These are phyloP conservation scores for Trifolium pratense DNA, from an alignment of 306 rosid species.

Conservation along the genomic window DNA sequence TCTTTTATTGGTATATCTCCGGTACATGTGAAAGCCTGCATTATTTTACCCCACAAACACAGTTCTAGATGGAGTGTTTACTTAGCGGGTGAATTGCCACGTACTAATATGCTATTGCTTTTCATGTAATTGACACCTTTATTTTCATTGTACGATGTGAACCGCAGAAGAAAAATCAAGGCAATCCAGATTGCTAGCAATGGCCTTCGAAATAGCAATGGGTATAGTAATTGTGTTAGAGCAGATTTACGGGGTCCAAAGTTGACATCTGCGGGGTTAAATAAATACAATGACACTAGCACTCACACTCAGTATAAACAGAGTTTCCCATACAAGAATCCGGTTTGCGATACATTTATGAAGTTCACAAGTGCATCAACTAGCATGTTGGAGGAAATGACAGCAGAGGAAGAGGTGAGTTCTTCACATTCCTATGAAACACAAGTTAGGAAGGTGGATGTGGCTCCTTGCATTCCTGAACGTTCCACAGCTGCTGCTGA, in stretches of 20 bases:
- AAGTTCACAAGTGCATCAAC: constrained; percentile 45
- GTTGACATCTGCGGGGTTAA: constrained; percentile 45
- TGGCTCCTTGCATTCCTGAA: constrained; percentile 29
- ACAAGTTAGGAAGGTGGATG: constrained; percentile 26
- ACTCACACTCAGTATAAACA: background rate
- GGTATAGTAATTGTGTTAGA: constrained; percentile 46
- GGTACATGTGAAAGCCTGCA: background rate
- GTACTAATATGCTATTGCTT: constrained; percentile 21
- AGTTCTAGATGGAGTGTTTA: background rate
- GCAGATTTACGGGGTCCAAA: constrained; percentile 46
- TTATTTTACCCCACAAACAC: background rate
- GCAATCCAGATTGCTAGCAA: constrained; percentile 42
- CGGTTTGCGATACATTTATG: constrained; percentile 40
- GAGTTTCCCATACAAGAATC: constrained; percentile 16
- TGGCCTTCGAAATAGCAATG: constrained; percentile 36
- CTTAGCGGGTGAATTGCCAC: background rate
- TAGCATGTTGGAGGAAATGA: constrained; percentile 44
- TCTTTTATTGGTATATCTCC: background rate
- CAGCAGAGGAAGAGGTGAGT: constrained; percentile 46
- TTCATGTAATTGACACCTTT: constrained; percentile 37
- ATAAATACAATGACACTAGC: constrained; percentile 30
- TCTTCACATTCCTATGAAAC: constrained; percentile 41
- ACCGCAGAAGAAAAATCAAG: constrained; percentile 57
- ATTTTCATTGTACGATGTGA: constrained; percentile 40
- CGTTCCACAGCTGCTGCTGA: constrained; percentile 5